Conservation (phyloP, 352 stramenopile genomes). For the Globisporangium paroecandrum region DNA sequence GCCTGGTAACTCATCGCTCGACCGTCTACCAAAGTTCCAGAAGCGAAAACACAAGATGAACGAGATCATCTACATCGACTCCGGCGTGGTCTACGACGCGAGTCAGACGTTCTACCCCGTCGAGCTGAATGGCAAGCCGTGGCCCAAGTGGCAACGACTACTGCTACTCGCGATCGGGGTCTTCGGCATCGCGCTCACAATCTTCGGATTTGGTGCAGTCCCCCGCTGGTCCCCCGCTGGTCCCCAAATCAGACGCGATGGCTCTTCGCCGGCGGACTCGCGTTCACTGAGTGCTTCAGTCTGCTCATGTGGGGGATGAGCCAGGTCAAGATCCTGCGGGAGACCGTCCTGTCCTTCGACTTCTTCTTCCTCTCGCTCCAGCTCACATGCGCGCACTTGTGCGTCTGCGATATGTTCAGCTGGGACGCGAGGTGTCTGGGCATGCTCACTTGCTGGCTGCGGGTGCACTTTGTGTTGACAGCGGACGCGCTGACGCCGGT, state of each 20-base stretch:
- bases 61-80: neutral
- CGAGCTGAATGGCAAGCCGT: neutral
- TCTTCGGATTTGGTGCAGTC: neutral
- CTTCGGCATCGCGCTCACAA: neutral
- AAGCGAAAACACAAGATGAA: neutral
- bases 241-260: neutral
- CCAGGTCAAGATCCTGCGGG: neutral
- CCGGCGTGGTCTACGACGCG: neutral
- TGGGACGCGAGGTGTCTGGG: slow-evolving; percentile 17
- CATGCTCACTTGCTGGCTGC: slow-evolving; percentile 18
- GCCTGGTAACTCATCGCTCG: neutral
- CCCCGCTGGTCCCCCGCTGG: neutral
- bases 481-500: slow-evolving; percentile 21
- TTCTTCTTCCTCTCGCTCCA: slow-evolving; percentile 22
- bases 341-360: slow-evolving; percentile 19
- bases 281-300: neutral
- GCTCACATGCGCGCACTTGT: slow-evolving; percentile 16
- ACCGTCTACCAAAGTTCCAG: neutral
- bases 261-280: neutral
- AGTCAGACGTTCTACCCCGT: neutral
- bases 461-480: slow-evolving; percentile 22
- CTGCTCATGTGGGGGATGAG: neutral
- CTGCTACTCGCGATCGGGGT: neutral
- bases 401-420: slow-evolving; percentile 14
- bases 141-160: neutral